Conservation (phyloP, 768 basidiomycete species). For the Coprinopsis sp. region DNA sequence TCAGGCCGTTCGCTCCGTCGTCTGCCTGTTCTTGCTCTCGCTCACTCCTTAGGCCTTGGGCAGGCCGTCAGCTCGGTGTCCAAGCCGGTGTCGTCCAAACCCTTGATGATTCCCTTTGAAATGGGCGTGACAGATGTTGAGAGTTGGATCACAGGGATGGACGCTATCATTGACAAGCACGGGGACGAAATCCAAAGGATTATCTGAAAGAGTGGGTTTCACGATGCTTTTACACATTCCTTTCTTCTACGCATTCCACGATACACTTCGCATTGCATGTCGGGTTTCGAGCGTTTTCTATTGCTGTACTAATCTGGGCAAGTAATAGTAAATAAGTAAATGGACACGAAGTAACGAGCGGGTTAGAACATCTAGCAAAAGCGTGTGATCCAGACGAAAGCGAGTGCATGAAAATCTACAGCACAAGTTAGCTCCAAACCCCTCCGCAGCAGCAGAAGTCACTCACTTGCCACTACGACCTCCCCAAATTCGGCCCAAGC, state of each 20-base stretch:
- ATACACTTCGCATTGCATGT: no score
- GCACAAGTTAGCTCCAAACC: no score
- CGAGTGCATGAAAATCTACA: no score
- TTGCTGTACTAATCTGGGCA: no score
- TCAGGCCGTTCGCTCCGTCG: conserved; percentile 90
- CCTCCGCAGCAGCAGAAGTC: no score
- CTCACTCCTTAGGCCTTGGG: conserved; percentile 67
- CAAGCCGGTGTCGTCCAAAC: conserved; percentile 5
- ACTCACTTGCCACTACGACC: no score
- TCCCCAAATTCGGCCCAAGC: no score
- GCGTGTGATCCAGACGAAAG: no score
- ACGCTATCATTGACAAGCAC: conserved; percentile 62
- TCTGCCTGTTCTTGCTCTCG: conserved; percentile 91
- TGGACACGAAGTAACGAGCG: no score
- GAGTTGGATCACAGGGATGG: conserved; percentile 83
- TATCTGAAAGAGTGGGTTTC: neutral
- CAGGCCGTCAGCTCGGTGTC: neutral
- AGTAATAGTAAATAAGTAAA: no score
- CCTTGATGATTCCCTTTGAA: conserved; percentile 2
- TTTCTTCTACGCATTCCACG: neutral
- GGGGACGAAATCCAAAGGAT: conserved; percentile 7
- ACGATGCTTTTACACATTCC: neutral
- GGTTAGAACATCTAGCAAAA: no score
- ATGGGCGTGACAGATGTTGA: conserved; percentile 43
- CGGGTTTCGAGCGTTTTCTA: no score